phyloP scores from a whole-genome alignment of 805 yeast species.

The Starmerella scarabaei region DNA sequence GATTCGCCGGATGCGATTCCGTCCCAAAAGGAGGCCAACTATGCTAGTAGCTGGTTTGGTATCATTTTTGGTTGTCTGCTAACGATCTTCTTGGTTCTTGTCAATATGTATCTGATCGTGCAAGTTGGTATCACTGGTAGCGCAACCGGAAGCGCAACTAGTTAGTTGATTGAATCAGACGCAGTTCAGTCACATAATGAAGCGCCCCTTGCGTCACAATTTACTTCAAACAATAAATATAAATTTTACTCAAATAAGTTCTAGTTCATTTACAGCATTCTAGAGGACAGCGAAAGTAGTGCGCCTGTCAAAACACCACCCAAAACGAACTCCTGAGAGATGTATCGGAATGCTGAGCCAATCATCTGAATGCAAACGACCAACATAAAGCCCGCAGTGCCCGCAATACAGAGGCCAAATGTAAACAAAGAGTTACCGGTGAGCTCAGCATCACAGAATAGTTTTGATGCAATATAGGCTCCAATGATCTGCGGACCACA shows the following conservation, averaged over 20 bases:
- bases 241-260: no score
- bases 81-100: conserved; percentile 57
- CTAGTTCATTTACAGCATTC: conserved; percentile 13
- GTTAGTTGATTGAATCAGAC: no score
- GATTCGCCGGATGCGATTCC: conserved; percentile 1
- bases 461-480: conserved; percentile 39
- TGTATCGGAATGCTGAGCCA: conserved; percentile 67
- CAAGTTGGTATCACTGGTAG: conserved; percentile 30
- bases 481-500: conserved; percentile 84
- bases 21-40: conserved; percentile 18
- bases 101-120: conserved; percentile 54
- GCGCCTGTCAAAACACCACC: conserved; percentile 52
- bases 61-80: conserved; percentile 40
- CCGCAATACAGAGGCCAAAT: conserved; percentile 52
- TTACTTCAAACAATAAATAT: neutral
- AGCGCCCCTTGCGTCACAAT: neutral
- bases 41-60: conserved; percentile 46
- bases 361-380: conserved; percentile 80
- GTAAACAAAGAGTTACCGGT: conserved; percentile 36
- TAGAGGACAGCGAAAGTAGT: conserved; percentile 13
- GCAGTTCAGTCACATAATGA: no score
- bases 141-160: no score
- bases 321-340: conserved; percentile 45
- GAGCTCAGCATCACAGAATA: no score
- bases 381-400: conserved; percentile 73